Evolutionary conservation across 2,329 filamentous ascomycete genomes (phyloP).

Genomic region (Ophiostoma tasmaniense): DNA sequence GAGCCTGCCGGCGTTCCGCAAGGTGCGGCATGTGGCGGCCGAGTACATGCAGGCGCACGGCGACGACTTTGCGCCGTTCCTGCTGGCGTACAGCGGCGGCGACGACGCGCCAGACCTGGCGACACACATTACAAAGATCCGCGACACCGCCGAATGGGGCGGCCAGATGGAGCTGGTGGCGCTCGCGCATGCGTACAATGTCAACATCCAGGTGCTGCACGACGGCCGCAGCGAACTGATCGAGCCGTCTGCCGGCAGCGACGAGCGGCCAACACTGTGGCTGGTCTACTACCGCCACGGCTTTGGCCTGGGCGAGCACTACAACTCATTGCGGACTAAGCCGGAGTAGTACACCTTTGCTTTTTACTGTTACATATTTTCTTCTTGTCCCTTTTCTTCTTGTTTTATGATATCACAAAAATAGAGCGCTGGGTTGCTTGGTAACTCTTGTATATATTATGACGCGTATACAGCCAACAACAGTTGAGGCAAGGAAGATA

Average conservation of each 20-base stretch:
- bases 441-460: not conserved
- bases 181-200: conserved; percentile 68
- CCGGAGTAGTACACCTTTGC: not conserved
- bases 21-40: conserved; percentile 62
- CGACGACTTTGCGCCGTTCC: conserved; percentile 76
- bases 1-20: conserved; percentile 46
- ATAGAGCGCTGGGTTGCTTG: not conserved
- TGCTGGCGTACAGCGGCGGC: conserved; percentile 11
- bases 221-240: conserved; percentile 75
- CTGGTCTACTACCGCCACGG: conserved; percentile 91
- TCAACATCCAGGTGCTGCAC: conserved; percentile 78
- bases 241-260: conserved; percentile 36
- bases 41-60: conserved; percentile 65
- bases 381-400: not conserved
- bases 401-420: not conserved
- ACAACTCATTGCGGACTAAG: conserved; percentile 68
- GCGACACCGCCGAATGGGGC: conserved; percentile 90
- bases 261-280: conserved; percentile 59
- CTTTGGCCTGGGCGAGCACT: conserved; percentile 92
- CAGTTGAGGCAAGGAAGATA: not conserved
- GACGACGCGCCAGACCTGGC: conserved; percentile 42
- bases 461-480: not conserved
- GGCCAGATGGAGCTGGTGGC: conserved; percentile 86
- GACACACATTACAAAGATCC: conserved; percentile 65
- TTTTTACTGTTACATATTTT: not conserved